Evolutionary conservation across 306 rosid genomes (phyloP), one percentile per base, ranked within the genome.

Genomic region (Erythrophleum fordii): DNA sequence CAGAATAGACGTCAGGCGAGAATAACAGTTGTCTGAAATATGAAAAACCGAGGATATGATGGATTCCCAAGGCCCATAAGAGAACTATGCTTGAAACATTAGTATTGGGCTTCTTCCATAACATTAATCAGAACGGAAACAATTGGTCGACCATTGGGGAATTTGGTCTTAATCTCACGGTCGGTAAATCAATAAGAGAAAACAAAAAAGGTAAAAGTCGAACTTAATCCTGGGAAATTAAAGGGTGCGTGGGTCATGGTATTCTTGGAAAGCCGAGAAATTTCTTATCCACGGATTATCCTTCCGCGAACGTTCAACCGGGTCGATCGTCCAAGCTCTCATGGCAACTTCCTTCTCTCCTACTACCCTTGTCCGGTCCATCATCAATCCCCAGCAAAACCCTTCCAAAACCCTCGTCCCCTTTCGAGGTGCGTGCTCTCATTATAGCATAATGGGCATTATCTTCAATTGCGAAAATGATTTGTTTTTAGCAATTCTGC

Each of bases 321-420:
- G 31, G 14, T 48, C 46, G 6, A 53, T 22, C 45, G 23, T 62
- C 78, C 56, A 48, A 61, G 77, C 76, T 64, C 83, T 83, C 85
- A 93, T 95, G 98, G 97, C 97, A 77, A 76, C 94, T 42, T 70
- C 89, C 20, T 85, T 88, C 88, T 87, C 92, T 77, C 82, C 88
- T 11, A 79, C 92, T 18, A 74, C 84, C n/a, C 76, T 87, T 4
- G 74, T 83, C 29, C 93, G 97, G 14, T 88, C 89, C 58, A 48
- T 84, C 72, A 37, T 95, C 79, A 89, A 86, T 69, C 82, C 82
- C 69, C 82, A 17, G 41, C 86, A 70, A 70, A 83, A 80, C 76
- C 85, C 91, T 80, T 65, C 83, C 61, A 84, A 84, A 85, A 31
- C 80, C 80, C 39, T 79, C 56, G 29, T 79, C 60, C 79, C 88